These are phyloP conservation scores for Diplocarpon rosae DNA, from an alignment of 2,329 filamentous ascomycete genomes.

Conservation along the genomic window DNA sequence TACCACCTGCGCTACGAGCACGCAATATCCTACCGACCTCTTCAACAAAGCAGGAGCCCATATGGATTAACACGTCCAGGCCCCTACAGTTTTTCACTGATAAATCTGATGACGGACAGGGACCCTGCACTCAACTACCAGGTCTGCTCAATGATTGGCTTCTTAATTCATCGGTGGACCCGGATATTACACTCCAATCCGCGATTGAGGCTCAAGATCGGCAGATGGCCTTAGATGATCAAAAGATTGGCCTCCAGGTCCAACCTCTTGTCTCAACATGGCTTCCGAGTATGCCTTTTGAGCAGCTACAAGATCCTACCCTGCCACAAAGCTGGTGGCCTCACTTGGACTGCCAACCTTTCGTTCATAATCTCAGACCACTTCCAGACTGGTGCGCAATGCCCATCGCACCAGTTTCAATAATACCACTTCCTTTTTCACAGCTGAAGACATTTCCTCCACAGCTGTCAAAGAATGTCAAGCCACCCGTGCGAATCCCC, in stretches of 20 bases:
- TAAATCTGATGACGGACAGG: background rate
- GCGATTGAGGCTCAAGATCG: background rate
- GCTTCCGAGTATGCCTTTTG: too few relatives aligned
- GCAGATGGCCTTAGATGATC: background rate
- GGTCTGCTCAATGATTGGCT: background rate
- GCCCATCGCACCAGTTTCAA: background rate
- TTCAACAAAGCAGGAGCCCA: constrained; percentile 1
- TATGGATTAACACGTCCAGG: constrained; percentile 6
- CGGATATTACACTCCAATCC: background rate
- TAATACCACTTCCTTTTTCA: background rate
- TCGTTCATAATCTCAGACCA: background rate
- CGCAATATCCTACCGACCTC: background rate
- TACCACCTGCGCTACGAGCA: constrained; percentile 5
- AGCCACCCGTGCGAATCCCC: background rate
- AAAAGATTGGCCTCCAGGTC: background rate
- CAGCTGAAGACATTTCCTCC: background rate
- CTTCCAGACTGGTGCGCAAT: background rate
- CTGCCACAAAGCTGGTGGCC: background rate
- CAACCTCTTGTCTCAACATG: too few relatives aligned
- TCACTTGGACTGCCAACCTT: background rate
- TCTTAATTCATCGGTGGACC: background rate
- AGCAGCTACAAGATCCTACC: background rate
- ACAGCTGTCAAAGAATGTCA: background rate
- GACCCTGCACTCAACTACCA: background rate
- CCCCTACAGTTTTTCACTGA: background rate